Percentiles rank a stretch among this genome's conserved stretches.
Conservation (phyloP, 495 filamentous ascomycete genomes). For the Lasiosphaeria hispida region DNA sequence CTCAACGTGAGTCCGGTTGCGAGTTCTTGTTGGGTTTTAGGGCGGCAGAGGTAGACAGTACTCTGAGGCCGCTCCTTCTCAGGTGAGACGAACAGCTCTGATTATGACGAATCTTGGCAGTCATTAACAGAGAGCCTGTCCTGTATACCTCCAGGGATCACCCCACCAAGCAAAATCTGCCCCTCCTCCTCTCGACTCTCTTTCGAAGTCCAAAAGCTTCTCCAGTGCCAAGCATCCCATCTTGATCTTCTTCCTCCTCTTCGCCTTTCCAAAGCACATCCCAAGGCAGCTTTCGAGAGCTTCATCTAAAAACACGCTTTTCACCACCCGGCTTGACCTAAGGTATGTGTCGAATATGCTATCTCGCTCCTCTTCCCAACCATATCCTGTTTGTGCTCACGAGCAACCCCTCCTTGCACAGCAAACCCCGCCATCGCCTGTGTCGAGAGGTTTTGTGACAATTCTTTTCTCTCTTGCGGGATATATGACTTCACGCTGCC, state of each 20-base stretch:
- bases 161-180: conserved; percentile 31
- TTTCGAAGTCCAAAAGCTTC: conserved; percentile 26
- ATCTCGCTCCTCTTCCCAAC: too few relatives aligned
- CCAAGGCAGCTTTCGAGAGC: not conserved
- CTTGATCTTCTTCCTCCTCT: conserved; percentile 6
- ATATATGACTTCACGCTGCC: conserved; percentile 17
- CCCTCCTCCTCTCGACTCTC: conserved; percentile 27
- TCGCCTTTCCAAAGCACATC: not conserved
- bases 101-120: conserved; percentile 16
- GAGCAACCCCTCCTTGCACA: not conserved
- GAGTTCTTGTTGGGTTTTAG: not conserved
- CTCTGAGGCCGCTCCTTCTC: conserved; percentile 1
- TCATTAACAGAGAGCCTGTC: conserved; percentile 22
- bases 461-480: conserved; percentile 19
- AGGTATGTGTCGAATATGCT: not conserved
- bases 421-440: conserved; percentile 11
- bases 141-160: conserved; percentile 24
- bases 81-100: conserved; percentile 2
- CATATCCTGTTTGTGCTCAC: not conserved
- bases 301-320: not conserved
- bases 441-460: conserved; percentile 6
- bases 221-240: conserved; percentile 8
- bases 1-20: conserved; percentile 7
- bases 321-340: not conserved
- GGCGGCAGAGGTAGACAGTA: not conserved